A percentile compares a stretch with the other conserved stretches of the same genome.
Evolutionary conservation across 2,329 filamentous ascomycete genomes (phyloP).

Genomic region (Cladosporium sp.): DNA sequence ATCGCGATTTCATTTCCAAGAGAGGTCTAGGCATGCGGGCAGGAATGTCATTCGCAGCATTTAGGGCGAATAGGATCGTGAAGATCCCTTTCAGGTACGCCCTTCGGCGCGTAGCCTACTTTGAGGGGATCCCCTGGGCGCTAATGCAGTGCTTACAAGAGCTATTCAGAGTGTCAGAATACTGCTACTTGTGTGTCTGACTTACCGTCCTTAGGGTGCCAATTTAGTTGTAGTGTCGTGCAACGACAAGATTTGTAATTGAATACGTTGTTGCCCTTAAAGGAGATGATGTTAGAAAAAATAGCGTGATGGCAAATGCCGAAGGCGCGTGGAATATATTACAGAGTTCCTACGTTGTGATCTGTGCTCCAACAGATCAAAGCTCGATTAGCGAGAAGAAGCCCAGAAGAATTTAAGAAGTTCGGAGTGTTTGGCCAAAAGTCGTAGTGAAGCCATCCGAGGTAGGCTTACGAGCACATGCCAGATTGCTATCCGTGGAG

Average conservation of each 20-base stretch:
- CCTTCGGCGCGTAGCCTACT: not conserved
- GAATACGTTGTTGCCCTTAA: not conserved
- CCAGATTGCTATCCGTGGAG: not conserved
- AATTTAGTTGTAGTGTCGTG: not conserved
- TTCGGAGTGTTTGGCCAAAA: not conserved
- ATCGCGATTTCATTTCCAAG: not conserved
- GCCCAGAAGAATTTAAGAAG: not conserved
- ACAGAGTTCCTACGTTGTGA: not conserved
- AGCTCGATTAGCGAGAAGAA: not conserved
- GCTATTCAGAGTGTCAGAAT: not conserved
- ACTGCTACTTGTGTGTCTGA: not conserved
- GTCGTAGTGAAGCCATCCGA: not conserved
- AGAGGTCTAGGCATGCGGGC: slow-evolving; percentile 2
- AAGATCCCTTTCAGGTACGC: not conserved
- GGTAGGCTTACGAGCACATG: not conserved
- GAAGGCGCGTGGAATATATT: not conserved
- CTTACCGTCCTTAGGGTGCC: not conserved
- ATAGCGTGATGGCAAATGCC: not conserved
- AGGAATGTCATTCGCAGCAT: not conserved
- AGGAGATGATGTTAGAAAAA: not conserved
- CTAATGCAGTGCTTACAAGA: not conserved
- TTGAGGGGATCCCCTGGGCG: not conserved
- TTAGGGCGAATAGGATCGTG: not conserved
- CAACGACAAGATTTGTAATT: not conserved
- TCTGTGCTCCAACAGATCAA: not conserved